These are phyloP conservation scores for Desmodesmus armatus DNA, from an alignment of 139 green algal species.

Conservation along the genomic window DNA sequence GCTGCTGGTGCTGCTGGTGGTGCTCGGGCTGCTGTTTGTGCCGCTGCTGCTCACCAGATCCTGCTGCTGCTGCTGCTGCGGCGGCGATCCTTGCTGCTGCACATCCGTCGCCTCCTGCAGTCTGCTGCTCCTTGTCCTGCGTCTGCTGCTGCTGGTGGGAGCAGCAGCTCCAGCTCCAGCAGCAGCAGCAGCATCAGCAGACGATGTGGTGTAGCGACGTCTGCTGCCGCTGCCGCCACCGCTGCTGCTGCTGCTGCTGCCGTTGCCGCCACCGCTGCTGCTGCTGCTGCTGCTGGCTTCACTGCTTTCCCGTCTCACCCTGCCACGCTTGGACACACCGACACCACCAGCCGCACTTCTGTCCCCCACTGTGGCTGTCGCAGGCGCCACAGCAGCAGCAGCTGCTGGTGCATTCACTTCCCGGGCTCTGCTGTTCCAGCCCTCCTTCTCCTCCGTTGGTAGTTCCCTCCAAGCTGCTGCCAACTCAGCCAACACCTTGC, in stretches of 20 bases:
- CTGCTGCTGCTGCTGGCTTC: slow-evolving; percentile 9
- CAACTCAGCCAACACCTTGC: not conserved
- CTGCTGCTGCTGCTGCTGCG: too few relatives aligned
- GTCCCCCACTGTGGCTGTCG: too few relatives aligned
- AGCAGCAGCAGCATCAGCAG: not conserved
- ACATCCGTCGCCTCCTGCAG: not conserved
- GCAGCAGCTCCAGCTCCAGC: not conserved
- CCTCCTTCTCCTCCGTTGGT: slow-evolving; percentile 60
- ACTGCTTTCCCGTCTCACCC: not conserved
- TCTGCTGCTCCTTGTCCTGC: slow-evolving; percentile 1
- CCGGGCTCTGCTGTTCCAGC: slow-evolving; percentile 39
- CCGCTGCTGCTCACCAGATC: too few relatives aligned
- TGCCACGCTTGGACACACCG: not conserved
- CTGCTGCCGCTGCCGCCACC: not conserved
- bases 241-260: slow-evolving; percentile 6
- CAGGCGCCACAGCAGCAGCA: not conserved
- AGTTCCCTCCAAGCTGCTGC: slow-evolving; percentile 59
- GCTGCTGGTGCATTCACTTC: slow-evolving; percentile 2
- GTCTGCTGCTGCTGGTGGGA: not conserved
- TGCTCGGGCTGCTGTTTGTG: not conserved
- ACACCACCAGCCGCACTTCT: not conserved
- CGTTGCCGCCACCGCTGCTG: not conserved
- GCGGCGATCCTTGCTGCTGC: not conserved
- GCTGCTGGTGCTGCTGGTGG: slow-evolving; percentile 14
- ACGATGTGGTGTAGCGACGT: not conserved